A percentile compares a stretch with the other conserved stretches of the same genome.
Conservation (phyloP, 2,329 filamentous ascomycete genomes). For the Aplosporella prunicola region DNA sequence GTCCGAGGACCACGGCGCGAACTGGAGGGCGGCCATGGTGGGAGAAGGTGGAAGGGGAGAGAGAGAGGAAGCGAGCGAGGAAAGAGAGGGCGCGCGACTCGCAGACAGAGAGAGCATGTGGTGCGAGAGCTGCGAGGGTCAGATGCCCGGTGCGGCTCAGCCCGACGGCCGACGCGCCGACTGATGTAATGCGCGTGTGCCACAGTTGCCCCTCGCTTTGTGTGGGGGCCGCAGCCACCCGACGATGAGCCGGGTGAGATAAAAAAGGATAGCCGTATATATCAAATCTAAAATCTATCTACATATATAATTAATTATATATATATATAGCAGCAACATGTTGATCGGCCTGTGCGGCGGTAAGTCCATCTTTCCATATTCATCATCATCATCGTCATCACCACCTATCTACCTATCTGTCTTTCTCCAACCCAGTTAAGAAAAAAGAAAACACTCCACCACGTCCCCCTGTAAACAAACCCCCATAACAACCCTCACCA, state of each 20-base stretch:
- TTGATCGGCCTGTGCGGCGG: conserved; percentile 69
- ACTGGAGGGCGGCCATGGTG: conserved; percentile 49
- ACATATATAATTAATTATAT: no score
- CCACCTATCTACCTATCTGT: not conserved
- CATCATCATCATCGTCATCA: not conserved
- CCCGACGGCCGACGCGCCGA: no score
- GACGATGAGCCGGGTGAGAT: no score
- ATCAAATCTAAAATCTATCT: no score
- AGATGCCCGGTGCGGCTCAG: no score
- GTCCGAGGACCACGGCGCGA: conserved; percentile 84
- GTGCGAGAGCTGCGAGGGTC: no score
- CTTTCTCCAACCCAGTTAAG: not conserved
- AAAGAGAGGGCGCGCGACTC: conserved; percentile 1
- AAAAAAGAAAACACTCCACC: no score
- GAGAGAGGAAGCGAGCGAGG: conserved; percentile 6
- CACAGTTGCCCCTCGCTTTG: not conserved
- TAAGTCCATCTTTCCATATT: conserved; percentile 28
- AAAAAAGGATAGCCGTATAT: no score
- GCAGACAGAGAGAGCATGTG: not conserved
- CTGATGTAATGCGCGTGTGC: no score
- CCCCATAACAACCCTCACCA: not conserved
- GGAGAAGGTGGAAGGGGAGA: conserved; percentile 6
- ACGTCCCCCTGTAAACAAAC: conserved; percentile 4
- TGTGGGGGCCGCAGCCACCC: no score
- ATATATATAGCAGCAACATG: no score